Evolutionary conservation across 805 yeast genomes (phyloP), one percentile per base, ranked within the genome.

Genomic region (Sporopachydermia quercuum): DNA sequence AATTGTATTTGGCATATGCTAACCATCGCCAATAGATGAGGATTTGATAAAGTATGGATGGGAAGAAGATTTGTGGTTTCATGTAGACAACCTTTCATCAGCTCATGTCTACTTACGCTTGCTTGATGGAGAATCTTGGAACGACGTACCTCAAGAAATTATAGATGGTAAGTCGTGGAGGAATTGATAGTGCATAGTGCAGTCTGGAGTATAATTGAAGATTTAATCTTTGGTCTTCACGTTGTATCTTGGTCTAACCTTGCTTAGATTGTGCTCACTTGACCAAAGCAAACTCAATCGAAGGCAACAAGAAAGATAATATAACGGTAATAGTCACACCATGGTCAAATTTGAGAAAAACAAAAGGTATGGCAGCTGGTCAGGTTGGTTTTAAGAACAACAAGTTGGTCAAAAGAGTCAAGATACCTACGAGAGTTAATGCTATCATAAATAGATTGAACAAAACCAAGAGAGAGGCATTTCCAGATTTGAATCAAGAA

Each of bases 21-120:
- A 14, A 11, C 4, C 33, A 16, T 18, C 3, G 27, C 36, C 15
- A 11, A 35, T 39, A 57, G 64, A 75, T 47, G 79, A 73, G 47
- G 56, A 60, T 16, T 53, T 76, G 39, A 70, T 82, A 42, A 74
- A 73, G 51, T 68, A 72, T 48, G 82, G 87, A 1, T 68, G 70
- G 44, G 75, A 74, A 17, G 70, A 70, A 42, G 77, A 80, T 52
- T 60, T 79, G 3, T 82, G 93, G 89, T 82, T 83, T 51, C 93
- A 81, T 55, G 85, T 78, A 4, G 87, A 79, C 47, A 78, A 76
- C 46, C 62, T 74, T 37, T 76, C 85, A 3, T 76, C 85, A 36
- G 91, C 87, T 0, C 94, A 83, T 53, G 67, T 83, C 5, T 83
- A 83, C 49, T 58, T 80, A 18, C 68, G 83, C 41, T 55, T 77